Conservation (phyloP, 2,329 filamentous ascomycete genomes). For the Juglanconis sp. region DNA sequence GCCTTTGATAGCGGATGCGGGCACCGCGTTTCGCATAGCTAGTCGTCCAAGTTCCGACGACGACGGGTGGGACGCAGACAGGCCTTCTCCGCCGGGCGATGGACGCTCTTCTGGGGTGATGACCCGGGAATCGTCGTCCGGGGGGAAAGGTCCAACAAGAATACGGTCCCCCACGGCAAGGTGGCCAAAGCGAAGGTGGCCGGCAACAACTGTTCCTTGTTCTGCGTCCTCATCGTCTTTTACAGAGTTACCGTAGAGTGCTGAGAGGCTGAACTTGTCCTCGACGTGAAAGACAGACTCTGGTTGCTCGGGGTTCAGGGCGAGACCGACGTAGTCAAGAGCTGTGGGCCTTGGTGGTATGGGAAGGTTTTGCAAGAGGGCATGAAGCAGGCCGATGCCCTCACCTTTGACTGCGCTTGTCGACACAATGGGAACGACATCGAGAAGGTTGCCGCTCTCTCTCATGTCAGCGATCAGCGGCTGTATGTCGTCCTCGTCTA, state of each 20-base stretch:
- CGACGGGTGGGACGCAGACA: constrained; percentile 52
- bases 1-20: constrained; percentile 50
- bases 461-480: constrained; percentile 51
- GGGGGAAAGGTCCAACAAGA: constrained; percentile 73
- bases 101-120: constrained; percentile 43
- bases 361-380: constrained; percentile 73
- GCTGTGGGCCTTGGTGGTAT: constrained; percentile 56
- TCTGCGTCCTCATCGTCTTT: constrained; percentile 41
- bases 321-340: constrained; percentile 52
- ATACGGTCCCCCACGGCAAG: constrained; percentile 76
- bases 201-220: constrained; percentile 73
- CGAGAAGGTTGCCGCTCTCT: constrained; percentile 37
- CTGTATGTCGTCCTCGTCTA: constrained; percentile 57
- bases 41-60: constrained; percentile 51
- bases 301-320: constrained; percentile 57
- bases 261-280: constrained; percentile 76
- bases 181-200: constrained; percentile 75
- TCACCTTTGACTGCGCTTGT: constrained; percentile 83
- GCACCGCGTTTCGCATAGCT: constrained; percentile 50
- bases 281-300: constrained; percentile 81
- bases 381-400: constrained; percentile 79
- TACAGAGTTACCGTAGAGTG: constrained; percentile 51
- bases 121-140: constrained; percentile 45
- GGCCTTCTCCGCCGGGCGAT: constrained; percentile 44
- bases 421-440: constrained; percentile 77